Evolutionary conservation across 2,329 filamentous ascomycete species (phyloP).

Genomic region (Orbilia quercus): DNA sequence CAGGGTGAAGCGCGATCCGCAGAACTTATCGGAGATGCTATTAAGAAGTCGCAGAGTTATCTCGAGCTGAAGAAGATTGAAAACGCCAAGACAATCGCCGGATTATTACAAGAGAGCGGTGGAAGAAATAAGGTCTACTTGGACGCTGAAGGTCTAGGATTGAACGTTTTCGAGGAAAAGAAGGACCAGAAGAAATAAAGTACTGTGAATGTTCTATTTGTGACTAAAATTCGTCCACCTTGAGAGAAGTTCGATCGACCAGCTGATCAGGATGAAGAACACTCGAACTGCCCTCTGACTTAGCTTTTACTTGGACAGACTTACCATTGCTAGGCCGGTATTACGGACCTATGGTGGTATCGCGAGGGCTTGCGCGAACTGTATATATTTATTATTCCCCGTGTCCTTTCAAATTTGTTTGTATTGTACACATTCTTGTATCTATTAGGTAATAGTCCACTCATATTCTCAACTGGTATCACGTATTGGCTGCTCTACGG

Average conservation of each 20-base stretch:
- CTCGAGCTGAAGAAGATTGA: slow-evolving; percentile 98
- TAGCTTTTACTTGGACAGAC: slow-evolving; percentile 9
- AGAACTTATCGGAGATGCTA: slow-evolving; percentile 96
- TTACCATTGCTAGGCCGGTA: not conserved
- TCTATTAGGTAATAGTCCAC: slow-evolving; percentile 52
- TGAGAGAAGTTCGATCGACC: not conserved
- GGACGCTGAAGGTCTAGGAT: slow-evolving; percentile 86
- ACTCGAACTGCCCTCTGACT: slow-evolving; percentile 42
- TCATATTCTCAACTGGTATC: slow-evolving; percentile 29
- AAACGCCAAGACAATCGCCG: slow-evolving; percentile 90
- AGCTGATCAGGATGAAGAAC: slow-evolving; percentile 5
- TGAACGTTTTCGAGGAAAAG: slow-evolving; percentile 75
- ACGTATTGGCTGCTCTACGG: too few species aligned
- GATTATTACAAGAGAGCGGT: slow-evolving; percentile 83
- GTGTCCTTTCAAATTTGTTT: not conserved
- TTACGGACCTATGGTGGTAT: not conserved
- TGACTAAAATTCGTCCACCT: not conserved
- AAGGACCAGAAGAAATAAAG: slow-evolving; percentile 58
- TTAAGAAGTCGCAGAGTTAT: slow-evolving; percentile 99
- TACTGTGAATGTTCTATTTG: not conserved
- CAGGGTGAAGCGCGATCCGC: slow-evolving; percentile 99
- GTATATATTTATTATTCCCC: slow-evolving; percentile 53
- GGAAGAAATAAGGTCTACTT: slow-evolving; percentile 94
- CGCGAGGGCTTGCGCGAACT: slow-evolving; percentile 16
- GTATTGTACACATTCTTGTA: slow-evolving; percentile 39